Conservation (phyloP, 2,329 filamentous ascomycete genomes). For the Magnaporthales sp. region DNA sequence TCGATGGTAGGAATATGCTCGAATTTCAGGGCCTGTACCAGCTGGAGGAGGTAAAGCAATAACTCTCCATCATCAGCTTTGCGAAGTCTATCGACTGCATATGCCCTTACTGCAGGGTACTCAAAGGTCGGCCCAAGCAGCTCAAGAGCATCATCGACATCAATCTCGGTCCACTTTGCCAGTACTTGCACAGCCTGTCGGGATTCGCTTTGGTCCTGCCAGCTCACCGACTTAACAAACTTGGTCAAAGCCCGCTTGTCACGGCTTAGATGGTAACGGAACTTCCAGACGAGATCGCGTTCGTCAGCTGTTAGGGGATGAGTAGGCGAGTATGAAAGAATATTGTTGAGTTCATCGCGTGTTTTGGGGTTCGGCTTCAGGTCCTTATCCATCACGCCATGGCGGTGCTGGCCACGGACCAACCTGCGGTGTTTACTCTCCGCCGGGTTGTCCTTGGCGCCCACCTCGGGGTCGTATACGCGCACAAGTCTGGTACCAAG, state of each 20-base stretch:
- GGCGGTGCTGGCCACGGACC: conserved; percentile 81
- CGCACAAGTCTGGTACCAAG: conserved; percentile 59
- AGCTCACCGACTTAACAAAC: conserved; percentile 92
- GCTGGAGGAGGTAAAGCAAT: conserved; percentile 80
- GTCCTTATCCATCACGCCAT: conserved; percentile 90
- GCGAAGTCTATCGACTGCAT: conserved; percentile 83
- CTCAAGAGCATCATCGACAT: conserved; percentile 92
- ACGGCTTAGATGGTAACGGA: conserved; percentile 84
- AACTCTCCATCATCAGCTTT: conserved; percentile 92
- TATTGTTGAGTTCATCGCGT: conserved; percentile 82
- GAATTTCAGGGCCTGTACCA: conserved; percentile 94
- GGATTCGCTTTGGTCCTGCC: conserved; percentile 77
- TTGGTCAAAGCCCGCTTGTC: conserved; percentile 93
- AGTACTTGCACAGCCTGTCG: conserved; percentile 85
- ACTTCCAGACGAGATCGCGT: conserved; percentile 95
- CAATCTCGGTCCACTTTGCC: conserved; percentile 91
- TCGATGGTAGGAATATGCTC: conserved; percentile 57
- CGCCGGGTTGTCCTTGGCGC: conserved; percentile 81
- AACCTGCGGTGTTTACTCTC: conserved; percentile 91
- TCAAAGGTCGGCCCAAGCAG: conserved; percentile 88
- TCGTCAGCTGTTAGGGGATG: conserved; percentile 83
- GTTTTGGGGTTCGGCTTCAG: conserved; percentile 94
- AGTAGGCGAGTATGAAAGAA: conserved; percentile 88
- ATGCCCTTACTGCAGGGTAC: conserved; percentile 78
- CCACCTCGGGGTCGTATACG: conserved; percentile 91